Evolutionary conservation across 495 filamentous ascomycete species (phyloP), one percentile per base, ranked within the genome.

Genomic region (Achaetomiella virescens): DNA sequence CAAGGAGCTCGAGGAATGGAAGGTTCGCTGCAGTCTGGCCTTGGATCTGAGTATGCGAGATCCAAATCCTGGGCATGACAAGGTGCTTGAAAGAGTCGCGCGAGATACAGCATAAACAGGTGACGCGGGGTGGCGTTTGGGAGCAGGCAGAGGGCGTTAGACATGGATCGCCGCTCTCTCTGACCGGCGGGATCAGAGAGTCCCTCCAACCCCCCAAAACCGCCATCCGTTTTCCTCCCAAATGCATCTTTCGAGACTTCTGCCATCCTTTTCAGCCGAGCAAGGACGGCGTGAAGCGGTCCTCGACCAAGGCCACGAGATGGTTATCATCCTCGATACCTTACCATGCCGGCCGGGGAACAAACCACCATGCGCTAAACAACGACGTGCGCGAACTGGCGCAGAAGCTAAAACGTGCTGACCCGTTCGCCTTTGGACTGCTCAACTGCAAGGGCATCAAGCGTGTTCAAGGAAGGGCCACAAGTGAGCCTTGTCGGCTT

Each of bases 371-470:
- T 21, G 41, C 41, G 20, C 41, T 45, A 14, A 17, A n/a, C 15
- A 59, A 59, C 42, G 71, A 81, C 45, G 63, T 76, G 17, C 56
- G 69, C 14, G 61, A 72, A n/a, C 60, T 80, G 0, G 79, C 76
- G 7, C 49, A 54, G 5, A 70, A 61, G 17, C 68, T 82, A 0
- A 47, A 60, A 12, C 47, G 68, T 3, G 61, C 57, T 9, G 67
- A 77, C 29, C 70, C 78, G 0, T 17, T 61, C 1, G 64, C 63
- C 3, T 81, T 81, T 50, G 75, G 78, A 22, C 70, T 83, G 37
- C 70, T 83, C 8, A 53, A 60, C 15, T 82, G 79, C 59, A 63
- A 66, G 33, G 79, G 79, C 8, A 40, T 57, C 38, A 20, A 18
- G 38, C 38, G 38, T 10, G n/a, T 24, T 48, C 15, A 17, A 40